Percentiles rank a stretch among this genome's conserved stretches.
phyloP scores from a whole-genome alignment of 139 green algal species.

The Chlorella sp. region DNA sequence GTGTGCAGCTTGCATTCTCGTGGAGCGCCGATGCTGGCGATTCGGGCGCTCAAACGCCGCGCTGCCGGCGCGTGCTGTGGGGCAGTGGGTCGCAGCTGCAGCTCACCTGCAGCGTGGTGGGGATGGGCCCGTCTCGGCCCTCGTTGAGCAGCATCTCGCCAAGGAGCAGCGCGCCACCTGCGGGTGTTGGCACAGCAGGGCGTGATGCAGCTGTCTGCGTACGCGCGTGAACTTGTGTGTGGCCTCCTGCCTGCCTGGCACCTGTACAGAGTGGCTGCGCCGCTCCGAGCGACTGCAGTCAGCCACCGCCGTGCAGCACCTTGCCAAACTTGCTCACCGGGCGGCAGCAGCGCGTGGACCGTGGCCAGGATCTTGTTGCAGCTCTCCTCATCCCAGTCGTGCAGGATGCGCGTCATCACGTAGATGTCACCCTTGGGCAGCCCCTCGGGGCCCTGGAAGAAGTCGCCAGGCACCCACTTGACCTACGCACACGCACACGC shows the following conservation, averaged over 20 bases:
- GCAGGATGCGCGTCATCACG: slow-evolving; percentile 28
- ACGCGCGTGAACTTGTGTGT: too few species aligned
- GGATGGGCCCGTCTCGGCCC: slow-evolving; percentile 8
- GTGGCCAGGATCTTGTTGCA: slow-evolving; percentile 18
- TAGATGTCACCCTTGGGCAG: slow-evolving; percentile 26
- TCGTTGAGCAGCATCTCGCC: slow-evolving; percentile 40
- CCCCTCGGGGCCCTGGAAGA: slow-evolving; percentile 14
- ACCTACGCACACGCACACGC: slow-evolving; percentile 3
- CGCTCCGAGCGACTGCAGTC: too few species aligned
- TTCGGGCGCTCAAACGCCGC: too few species aligned
- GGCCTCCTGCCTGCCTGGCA: too few species aligned
- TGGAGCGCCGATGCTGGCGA: too few species aligned
- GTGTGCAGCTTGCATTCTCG: too few species aligned
- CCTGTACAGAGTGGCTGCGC: too few species aligned
- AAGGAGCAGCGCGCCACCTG: slow-evolving; percentile 29
- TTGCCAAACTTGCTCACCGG: too few species aligned
- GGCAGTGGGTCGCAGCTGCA: too few species aligned
- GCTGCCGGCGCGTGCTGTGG: too few species aligned
- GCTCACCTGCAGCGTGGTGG: slow-evolving; percentile 30
- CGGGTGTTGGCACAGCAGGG: too few species aligned
- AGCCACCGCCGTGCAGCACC: too few species aligned
- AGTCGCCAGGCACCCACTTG: slow-evolving; percentile 29
- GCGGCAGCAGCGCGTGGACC: slow-evolving; percentile 13
- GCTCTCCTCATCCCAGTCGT: slow-evolving; percentile 33
- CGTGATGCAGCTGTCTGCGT: neutral